phyloP scores from a whole-genome alignment of 1,139 yeast genomes.

The Candida smagusa region DNA sequence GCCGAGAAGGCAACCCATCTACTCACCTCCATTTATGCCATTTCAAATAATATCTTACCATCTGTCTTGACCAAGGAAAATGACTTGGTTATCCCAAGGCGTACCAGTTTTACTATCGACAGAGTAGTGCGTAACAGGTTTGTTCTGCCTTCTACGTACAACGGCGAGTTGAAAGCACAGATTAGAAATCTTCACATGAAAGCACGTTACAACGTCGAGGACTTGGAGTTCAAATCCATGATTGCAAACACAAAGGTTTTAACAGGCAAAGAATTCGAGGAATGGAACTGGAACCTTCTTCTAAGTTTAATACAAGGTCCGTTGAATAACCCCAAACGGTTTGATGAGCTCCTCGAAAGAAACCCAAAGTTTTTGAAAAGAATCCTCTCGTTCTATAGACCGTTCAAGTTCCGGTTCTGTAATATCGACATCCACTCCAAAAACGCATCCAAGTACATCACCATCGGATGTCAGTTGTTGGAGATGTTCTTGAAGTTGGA shows the following conservation, averaged over 20 bases:
- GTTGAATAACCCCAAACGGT: constrained; percentile 59
- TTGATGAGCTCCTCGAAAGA: constrained; percentile 75
- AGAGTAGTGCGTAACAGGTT: constrained; percentile 29
- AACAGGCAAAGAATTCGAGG: constrained; percentile 71
- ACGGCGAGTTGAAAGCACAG: constrained; percentile 12
- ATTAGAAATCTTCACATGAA: constrained; percentile 42
- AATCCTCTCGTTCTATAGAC: constrained; percentile 81
- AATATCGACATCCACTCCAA: constrained; percentile 38
- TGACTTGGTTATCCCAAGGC: constrained; percentile 9
- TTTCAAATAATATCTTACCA: constrained; percentile 57
- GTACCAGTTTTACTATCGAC: constrained; percentile 38
- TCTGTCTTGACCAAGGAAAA: constrained; percentile 19
- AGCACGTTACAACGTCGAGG: constrained; percentile 60
- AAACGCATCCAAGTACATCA: constrained; percentile 54
- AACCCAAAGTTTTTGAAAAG: constrained; percentile 82
- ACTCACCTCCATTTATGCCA: constrained; percentile 56
- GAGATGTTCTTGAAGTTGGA: constrained; percentile 58
- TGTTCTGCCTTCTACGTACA: constrained; percentile 26
- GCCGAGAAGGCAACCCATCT: constrained; percentile 59
- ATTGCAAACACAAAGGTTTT: constrained; percentile 68
- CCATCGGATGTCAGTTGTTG: constrained; percentile 71
- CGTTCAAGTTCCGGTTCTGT: constrained; percentile 84
- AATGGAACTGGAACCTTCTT: constrained; percentile 86
- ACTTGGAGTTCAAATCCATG: constrained; percentile 62
- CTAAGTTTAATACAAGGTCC: constrained; percentile 77